phyloP scores from a whole-genome alignment of 306 rosid genomes.

The Dryas alaskensis region DNA sequence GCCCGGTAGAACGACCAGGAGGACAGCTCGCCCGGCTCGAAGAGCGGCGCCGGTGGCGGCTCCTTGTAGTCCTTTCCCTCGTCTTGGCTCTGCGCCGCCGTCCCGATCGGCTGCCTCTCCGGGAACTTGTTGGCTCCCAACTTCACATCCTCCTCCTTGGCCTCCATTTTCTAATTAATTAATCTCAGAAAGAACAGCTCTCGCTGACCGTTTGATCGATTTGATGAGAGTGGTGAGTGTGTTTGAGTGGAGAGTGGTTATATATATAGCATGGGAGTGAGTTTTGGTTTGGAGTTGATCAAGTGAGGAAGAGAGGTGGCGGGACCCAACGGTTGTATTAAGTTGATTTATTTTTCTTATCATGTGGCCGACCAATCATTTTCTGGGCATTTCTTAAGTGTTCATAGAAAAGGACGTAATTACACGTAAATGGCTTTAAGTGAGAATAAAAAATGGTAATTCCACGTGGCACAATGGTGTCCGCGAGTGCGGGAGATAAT shows the following conservation, averaged over 20 bases:
- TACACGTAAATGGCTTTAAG: background rate
- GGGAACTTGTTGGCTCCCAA: conserved; percentile 87
- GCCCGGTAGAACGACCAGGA: conserved; percentile 75
- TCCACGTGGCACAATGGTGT: conserved; percentile 22
- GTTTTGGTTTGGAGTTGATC: background rate
- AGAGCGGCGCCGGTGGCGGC: conserved; percentile 64
- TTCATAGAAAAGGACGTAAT: background rate
- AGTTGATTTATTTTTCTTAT: conserved; percentile 2
- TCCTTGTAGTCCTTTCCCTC: conserved; percentile 71
- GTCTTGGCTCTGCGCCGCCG: conserved; percentile 67
- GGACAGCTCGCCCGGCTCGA: conserved; percentile 71
- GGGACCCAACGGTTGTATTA: conserved; percentile 19
- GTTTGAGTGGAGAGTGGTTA: background rate
- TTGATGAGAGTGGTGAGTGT: background rate
- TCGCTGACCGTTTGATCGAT: background rate
- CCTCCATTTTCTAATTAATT: conserved; percentile 49
- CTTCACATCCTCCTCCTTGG: conserved; percentile 73
- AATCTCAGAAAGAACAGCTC: background rate
- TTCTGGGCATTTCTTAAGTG: background rate
- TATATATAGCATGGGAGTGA: background rate
- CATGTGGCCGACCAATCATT: conserved; percentile 35
- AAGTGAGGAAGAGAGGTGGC: conserved; percentile 23
- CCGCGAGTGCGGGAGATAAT: conserved; percentile 13
- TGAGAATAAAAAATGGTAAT: background rate
- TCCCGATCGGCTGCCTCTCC: conserved; percentile 78